phyloP scores from a whole-genome alignment of 2,329 filamentous ascomycete genomes.

The Alternaria sp. region DNA sequence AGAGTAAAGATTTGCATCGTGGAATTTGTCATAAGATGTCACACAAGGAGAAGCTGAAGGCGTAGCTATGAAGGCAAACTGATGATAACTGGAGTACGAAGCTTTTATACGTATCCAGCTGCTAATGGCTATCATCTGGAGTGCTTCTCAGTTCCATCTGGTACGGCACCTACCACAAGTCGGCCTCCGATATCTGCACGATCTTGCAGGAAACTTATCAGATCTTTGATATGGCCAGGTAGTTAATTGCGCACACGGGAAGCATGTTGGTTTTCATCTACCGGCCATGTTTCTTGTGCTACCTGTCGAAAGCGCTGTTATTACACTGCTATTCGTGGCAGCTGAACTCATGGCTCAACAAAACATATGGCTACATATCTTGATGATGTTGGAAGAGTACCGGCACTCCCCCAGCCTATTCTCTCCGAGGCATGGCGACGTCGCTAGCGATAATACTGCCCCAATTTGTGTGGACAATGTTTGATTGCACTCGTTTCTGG shows the following conservation, averaged over 20 bases:
- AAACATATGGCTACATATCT: not conserved
- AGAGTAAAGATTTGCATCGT: not conserved
- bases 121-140: not conserved
- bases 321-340: no score
- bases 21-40: no score
- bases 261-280: not conserved
- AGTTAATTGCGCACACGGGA: constrained; percentile 2
- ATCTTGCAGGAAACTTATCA: not conserved
- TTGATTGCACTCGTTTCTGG: constrained; percentile 1
- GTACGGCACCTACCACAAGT: not conserved
- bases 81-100: no score
- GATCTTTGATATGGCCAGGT: not conserved
- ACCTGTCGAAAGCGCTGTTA: not conserved
- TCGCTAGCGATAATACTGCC: not conserved
- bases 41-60: no score
- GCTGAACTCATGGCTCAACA: no score
- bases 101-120: not conserved
- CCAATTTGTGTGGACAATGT: not conserved
- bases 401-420: not conserved
- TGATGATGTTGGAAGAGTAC: not conserved
- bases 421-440: not conserved
- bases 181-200: not conserved
- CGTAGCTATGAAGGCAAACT: not conserved
- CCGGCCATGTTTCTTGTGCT: not conserved
- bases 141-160: not conserved